Evolutionary conservation across 768 basidiomycete genomes (phyloP).

Genomic region (Lyophyllum atratum): DNA sequence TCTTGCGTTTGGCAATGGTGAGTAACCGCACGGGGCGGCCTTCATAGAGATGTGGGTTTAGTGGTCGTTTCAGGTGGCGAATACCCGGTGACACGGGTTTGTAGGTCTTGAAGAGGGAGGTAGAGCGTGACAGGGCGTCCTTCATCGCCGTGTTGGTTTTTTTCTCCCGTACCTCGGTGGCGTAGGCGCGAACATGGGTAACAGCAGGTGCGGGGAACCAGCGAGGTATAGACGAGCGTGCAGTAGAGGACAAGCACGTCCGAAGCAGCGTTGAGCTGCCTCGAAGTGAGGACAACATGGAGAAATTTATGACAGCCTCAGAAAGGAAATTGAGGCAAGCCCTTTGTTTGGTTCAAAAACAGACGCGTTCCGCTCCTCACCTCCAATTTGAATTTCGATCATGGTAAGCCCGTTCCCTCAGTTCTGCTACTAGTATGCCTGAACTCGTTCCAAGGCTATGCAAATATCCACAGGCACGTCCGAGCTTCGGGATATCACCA

Average conservation of each 20-base stretch:
- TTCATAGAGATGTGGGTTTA: slow-evolving; percentile 80
- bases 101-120: slow-evolving; percentile 80
- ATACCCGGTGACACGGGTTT: slow-evolving; percentile 86
- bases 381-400: slow-evolving; percentile 11
- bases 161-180: slow-evolving; percentile 39
- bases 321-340: slow-evolving; percentile 20
- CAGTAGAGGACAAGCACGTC: slow-evolving; percentile 27
- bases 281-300: slow-evolving; percentile 47
- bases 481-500: slow-evolving; percentile 83
- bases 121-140: slow-evolving; percentile 50
- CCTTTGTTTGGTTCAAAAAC: slow-evolving; percentile 11
- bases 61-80: slow-evolving; percentile 83
- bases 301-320: slow-evolving; percentile 19
- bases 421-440: neutral
- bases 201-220: neutral
- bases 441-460: slow-evolving; percentile 38
- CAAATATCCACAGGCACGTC: slow-evolving; percentile 78
- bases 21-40: slow-evolving; percentile 85
- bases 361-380: slow-evolving; percentile 7
- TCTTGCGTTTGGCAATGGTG: slow-evolving; percentile 79
- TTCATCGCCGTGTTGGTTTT: slow-evolving; percentile 36
- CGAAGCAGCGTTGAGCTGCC: slow-evolving; percentile 43
- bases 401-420: slow-evolving; percentile 7
- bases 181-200: slow-evolving; percentile 27
- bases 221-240: slow-evolving; percentile 10